Percentiles rank a stretch among this genome's conserved stretches.
Evolutionary conservation across 345 rosid species (phyloP).

Genomic region (Dovyalis caffra): DNA sequence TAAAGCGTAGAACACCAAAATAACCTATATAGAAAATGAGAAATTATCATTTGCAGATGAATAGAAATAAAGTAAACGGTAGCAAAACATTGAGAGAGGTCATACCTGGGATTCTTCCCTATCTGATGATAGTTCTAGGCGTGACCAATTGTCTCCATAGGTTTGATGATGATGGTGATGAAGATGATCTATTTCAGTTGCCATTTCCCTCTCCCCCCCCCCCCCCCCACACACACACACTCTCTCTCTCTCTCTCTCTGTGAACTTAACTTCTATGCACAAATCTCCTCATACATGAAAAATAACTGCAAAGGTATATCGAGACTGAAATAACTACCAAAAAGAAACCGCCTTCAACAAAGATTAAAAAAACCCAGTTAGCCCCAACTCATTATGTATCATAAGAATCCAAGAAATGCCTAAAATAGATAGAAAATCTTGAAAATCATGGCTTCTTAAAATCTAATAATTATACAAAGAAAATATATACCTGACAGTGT

Average conservation of each 20-base stretch:
- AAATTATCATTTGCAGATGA: background rate
- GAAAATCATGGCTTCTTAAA: background rate
- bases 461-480: background rate
- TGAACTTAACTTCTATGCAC: background rate
- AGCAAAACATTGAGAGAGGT: background rate
- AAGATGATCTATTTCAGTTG: background rate
- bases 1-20: background rate
- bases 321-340: no score
- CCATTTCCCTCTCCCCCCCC: background rate
- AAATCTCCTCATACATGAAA: background rate
- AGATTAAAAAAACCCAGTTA: background rate
- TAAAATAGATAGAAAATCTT: background rate
- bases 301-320: background rate
- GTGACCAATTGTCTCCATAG: background rate
- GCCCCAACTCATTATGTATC: background rate
- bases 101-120: background rate
- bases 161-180: background rate
- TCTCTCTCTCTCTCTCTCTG: no score
- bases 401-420: background rate
- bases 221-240: no score
- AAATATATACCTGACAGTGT: background rate
- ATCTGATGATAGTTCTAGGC: slow-evolving; percentile 1
- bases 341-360: no score
- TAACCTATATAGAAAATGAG: background rate
- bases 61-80: background rate